Percentiles rank a stretch among this genome's conserved stretches.
These are phyloP conservation scores for Zygosaccharomyces rouxii DNA, from an alignment of 805 yeast genomes.

Conservation along the genomic window DNA sequence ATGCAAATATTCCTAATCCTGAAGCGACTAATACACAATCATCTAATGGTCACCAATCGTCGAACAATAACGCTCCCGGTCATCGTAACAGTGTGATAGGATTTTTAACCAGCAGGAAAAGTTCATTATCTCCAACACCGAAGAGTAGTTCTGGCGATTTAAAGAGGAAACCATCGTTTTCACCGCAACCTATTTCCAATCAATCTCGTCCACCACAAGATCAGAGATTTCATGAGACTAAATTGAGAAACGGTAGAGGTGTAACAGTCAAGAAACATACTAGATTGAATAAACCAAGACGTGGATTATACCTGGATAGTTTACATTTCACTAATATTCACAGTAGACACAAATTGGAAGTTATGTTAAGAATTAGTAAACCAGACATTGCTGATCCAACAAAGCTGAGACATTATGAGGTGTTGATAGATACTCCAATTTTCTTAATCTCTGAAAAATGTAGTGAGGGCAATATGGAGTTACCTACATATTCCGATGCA, in stretches of 20 bases:
- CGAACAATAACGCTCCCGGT: slow-evolving; percentile 2
- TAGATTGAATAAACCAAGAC: slow-evolving; percentile 24
- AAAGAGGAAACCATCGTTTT: slow-evolving; percentile 3
- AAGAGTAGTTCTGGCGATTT: slow-evolving; percentile 3
- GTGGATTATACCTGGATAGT: slow-evolving; percentile 54
- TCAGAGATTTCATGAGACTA: slow-evolving; percentile 18
- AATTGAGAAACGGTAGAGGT: slow-evolving; percentile 18
- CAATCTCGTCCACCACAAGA: slow-evolving; percentile 4
- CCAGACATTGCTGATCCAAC: slow-evolving; percentile 45
- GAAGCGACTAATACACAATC: slow-evolving; percentile 6
- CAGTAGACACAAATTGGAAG: slow-evolving; percentile 63
- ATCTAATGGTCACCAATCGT: neutral
- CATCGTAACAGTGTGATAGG: slow-evolving; percentile 21
- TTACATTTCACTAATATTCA: slow-evolving; percentile 58
- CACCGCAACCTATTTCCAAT: neutral
- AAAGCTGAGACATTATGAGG: slow-evolving; percentile 70
- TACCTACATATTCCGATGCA: slow-evolving; percentile 37
- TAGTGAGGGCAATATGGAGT: slow-evolving; percentile 35
- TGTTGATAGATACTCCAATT: slow-evolving; percentile 73
- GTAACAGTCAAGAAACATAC: slow-evolving; percentile 23
- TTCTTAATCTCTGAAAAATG: slow-evolving; percentile 46
- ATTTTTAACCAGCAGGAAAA: slow-evolving; percentile 20
- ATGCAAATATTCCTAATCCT: slow-evolving; percentile 17
- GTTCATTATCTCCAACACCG: slow-evolving; percentile 7
- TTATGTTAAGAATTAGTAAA: slow-evolving; percentile 63